Evolutionary conservation across 2,329 filamentous ascomycete genomes (phyloP), one percentile per base, ranked within the genome.

Genomic region (Epichloe bromicola): DNA sequence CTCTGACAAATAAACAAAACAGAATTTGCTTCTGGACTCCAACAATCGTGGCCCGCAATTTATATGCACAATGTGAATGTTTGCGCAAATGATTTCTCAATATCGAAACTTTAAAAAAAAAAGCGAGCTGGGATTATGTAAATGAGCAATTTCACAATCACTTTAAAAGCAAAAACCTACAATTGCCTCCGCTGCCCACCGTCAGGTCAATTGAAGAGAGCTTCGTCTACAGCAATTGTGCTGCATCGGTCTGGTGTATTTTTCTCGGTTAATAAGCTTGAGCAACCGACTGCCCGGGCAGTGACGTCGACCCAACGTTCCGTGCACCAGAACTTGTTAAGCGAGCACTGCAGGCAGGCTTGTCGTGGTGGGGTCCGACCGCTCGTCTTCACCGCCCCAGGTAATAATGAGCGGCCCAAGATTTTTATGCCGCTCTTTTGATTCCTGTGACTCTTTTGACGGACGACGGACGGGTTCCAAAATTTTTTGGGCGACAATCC

Each of bases 401-500:
- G 42, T 54, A 60, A 65, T 54, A 60, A 64, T 61, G 48, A 48
- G 40, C 57, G 60, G 58, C 17, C 37, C 41, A 40, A 30, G 45
- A n/a, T 43, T 62, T 38, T 63, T 59, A 52, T 60, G 60, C 58
- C 59, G 53, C 48, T 55, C 56, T 51, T 51, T 54, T 47, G 26
- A 48, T 12, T 30, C 0, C 8, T 30, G 0, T 30, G 30, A 30
- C 48, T 55, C 55, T 51, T 51, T 54, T 47, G 23, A 26, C 6
- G 23, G 23, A 26, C 23, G 26, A 40, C n/a, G 26, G 23, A 33
- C 46, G 48, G 52, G 39, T n/a, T 54, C 58, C 59, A 63, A 65
- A 58, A 54, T 53, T 55, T 58, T 60, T 59, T 57, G 58, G 55
- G 52, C 48, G 38, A 48, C 59, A 61, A 61, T 60, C 59, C 59